Evolutionary conservation across 1,139 yeast species (phyloP).

Genomic region (Taphrina pruni): DNA sequence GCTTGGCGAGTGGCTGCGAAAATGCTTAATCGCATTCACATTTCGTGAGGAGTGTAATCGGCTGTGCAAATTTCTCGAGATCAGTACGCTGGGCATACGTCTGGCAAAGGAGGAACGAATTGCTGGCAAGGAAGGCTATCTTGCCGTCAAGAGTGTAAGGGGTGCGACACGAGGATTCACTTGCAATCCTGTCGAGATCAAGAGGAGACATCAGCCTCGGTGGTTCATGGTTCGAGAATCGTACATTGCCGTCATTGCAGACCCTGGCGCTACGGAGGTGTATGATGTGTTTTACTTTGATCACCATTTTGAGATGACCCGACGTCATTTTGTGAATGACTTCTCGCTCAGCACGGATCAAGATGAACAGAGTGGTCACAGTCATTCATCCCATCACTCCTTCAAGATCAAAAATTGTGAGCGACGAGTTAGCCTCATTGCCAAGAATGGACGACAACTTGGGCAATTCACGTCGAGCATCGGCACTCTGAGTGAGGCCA

Average conservation of each 20-base stretch:
- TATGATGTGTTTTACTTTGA: conserved; percentile 87
- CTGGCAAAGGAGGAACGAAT: conserved; percentile 81
- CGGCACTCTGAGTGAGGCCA: conserved; percentile 67
- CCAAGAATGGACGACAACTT: conserved; percentile 73
- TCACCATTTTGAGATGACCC: conserved; percentile 61
- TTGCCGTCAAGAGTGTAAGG: conserved; percentile 81
- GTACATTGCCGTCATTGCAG: conserved; percentile 82
- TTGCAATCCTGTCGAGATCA: conserved; percentile 43
- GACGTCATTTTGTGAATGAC: conserved; percentile 46
- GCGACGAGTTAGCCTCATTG: conserved; percentile 74
- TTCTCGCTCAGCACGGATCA: conserved; percentile 30
- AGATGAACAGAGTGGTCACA: conserved; percentile 34
- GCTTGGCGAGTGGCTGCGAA: conserved; percentile 68
- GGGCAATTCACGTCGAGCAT: conserved; percentile 79
- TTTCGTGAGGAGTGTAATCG: conserved; percentile 82
- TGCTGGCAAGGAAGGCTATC: conserved; percentile 86
- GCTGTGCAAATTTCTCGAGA: conserved; percentile 82
- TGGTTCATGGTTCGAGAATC: conserved; percentile 90
- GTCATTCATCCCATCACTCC: conserved; percentile 41
- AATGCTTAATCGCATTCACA: conserved; percentile 64
- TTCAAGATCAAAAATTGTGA: conserved; percentile 71
- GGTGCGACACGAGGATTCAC: conserved; percentile 68
- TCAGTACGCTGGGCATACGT: conserved; percentile 84
- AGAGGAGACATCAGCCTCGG: conserved; percentile 80
- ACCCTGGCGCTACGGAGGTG: conserved; percentile 83